phyloP scores from a whole-genome alignment of 2,329 filamentous ascomycete species.

The Trematosphaeria pertusa region DNA sequence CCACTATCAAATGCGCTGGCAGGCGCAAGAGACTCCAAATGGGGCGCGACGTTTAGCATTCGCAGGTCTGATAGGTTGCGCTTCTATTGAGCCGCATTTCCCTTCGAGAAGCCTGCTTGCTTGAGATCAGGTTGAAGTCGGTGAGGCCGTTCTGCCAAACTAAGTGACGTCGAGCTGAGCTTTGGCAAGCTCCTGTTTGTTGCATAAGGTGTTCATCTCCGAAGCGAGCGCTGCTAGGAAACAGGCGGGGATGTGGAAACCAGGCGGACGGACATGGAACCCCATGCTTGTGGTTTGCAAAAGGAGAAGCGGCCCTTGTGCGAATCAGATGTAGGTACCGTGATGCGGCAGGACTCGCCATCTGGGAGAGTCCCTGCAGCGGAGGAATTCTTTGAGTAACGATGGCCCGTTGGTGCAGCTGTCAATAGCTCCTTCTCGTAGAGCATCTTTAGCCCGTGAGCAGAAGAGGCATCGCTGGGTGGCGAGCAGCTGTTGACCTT shows the following conservation, averaged over 20 bases:
- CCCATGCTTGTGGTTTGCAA: constrained; percentile 12
- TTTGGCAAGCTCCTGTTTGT: constrained; percentile 20
- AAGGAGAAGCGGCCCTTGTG: constrained; percentile 14
- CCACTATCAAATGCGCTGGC: constrained; percentile 18
- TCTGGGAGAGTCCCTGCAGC: constrained; percentile 21
- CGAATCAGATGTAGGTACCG: constrained; percentile 25
- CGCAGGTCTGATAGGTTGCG: neutral
- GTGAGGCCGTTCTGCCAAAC: too few species aligned
- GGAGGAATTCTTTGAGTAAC: constrained; percentile 12
- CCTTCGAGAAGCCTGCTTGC: neutral
- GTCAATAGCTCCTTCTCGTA: constrained; percentile 17
- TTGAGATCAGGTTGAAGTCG: too few species aligned
- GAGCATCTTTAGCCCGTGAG: constrained; percentile 5
- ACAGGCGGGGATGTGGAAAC: constrained; percentile 15
- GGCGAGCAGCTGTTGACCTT: constrained; percentile 18
- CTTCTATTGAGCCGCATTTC: constrained; percentile 9
- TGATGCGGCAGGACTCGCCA: constrained; percentile 19
- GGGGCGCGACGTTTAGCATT: constrained; percentile 6
- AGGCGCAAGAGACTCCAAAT: constrained; percentile 14
- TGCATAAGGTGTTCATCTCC: constrained; percentile 40
- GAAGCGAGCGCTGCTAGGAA: constrained; percentile 9
- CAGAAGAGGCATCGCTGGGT: constrained; percentile 16
- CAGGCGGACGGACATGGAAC: constrained; percentile 6
- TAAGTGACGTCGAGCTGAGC: constrained; percentile 32
- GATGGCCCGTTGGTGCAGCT: constrained; percentile 1